A percentile compares a stretch with the other conserved stretches of the same genome.
These are phyloP conservation scores for Globisporangium ultimum DNA, from an alignment of 352 stramenopile genomes.

Conservation along the genomic window DNA sequence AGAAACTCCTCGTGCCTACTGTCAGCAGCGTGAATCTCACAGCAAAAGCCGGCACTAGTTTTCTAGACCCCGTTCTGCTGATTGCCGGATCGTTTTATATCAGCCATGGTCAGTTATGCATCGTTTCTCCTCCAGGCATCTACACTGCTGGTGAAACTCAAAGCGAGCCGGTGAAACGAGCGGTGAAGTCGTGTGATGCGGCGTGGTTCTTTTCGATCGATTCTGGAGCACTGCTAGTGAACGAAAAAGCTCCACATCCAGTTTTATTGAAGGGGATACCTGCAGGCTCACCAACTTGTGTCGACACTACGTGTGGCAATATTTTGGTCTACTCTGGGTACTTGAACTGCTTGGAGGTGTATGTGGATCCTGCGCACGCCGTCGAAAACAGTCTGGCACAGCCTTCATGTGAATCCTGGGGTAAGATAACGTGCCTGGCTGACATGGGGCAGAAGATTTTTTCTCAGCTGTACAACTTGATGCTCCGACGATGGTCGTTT, in stretches of 20 bases:
- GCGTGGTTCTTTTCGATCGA: constrained; percentile 70
- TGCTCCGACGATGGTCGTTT: constrained; percentile 33
- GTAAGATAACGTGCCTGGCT: constrained; percentile 13
- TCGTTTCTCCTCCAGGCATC: constrained; percentile 61
- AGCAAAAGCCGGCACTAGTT: constrained; percentile 27
- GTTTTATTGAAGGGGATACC: constrained; percentile 55
- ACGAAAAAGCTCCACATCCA: constrained; percentile 22
- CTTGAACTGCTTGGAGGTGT: constrained; percentile 69
- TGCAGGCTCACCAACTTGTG: constrained; percentile 60
- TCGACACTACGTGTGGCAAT: constrained; percentile 37
- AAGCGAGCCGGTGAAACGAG: constrained; percentile 38
- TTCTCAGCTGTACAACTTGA: constrained; percentile 26
- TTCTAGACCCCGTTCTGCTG: constrained; percentile 66
- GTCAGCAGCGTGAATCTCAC: constrained; percentile 26
- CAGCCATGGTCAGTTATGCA: constrained; percentile 50
- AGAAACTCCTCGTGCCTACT: constrained; percentile 37
- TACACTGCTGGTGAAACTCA: constrained; percentile 36
- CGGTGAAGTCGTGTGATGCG: constrained; percentile 46
- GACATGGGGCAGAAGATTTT: constrained; percentile 31
- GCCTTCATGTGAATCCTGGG: background rate
- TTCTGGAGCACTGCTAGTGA: constrained; percentile 26
- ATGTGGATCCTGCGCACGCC: constrained; percentile 18
- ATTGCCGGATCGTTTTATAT: constrained; percentile 73
- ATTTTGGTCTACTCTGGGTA: constrained; percentile 69
- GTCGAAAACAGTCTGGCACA: constrained; percentile 4